Evolutionary conservation across 345 rosid genomes (phyloP).

Genomic region (Clausena lansium): DNA sequence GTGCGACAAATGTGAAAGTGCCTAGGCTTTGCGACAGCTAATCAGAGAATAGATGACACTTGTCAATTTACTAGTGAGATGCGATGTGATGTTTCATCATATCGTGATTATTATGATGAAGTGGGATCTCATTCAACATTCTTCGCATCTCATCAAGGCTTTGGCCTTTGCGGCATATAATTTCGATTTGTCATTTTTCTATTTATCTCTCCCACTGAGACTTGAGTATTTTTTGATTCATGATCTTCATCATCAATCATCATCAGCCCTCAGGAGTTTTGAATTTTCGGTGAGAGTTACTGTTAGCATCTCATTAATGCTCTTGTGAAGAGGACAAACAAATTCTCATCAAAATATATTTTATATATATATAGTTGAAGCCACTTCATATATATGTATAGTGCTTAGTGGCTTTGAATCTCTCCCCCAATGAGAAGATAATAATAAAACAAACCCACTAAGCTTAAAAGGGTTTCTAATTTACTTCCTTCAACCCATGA

Average conservation of each 20-base stretch:
- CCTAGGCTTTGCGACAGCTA: not conserved
- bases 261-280: not conserved
- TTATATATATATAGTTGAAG: too few relatives aligned
- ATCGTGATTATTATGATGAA: not conserved
- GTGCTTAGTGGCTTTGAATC: too few relatives aligned
- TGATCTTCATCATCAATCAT: too few relatives aligned
- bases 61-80: constrained; percentile 1
- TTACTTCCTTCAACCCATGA: not conserved
- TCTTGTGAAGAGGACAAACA: not conserved
- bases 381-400: too few relatives aligned
- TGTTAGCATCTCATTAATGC: not conserved
- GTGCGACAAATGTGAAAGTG: not conserved
- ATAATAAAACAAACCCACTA: not conserved
- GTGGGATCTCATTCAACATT: not conserved
- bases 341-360: not conserved
- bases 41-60: not conserved
- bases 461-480: not conserved
- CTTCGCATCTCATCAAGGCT: not conserved
- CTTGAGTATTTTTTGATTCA: too few relatives aligned
- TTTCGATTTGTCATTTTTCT: not conserved
- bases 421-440: not conserved
- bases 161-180: too few relatives aligned
- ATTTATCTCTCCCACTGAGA: too few relatives aligned
- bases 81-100: not conserved
- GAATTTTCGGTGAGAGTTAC: not conserved